Evolutionary conservation across 2,329 filamentous ascomycete species (phyloP).

Genomic region (Penicillium sp.): DNA sequence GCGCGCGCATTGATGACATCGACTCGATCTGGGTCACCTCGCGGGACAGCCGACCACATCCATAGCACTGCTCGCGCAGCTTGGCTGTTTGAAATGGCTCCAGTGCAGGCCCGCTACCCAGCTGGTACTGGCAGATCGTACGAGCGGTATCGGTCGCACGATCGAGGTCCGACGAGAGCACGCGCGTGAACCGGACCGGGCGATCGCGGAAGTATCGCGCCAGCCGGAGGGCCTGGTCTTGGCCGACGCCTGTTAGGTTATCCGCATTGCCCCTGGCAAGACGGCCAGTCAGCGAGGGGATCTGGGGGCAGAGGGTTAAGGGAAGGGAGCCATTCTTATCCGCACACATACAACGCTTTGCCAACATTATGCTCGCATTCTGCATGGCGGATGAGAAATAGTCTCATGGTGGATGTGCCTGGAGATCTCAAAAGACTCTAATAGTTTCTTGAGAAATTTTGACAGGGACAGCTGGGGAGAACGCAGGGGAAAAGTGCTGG

Average conservation of each 20-base stretch:
- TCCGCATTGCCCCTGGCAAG: slow-evolving; percentile 62
- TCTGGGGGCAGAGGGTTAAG: not conserved
- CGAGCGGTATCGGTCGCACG: slow-evolving; percentile 61
- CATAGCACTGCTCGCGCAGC: slow-evolving; percentile 43
- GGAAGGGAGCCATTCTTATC: not conserved
- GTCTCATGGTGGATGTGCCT: slow-evolving; percentile 50
- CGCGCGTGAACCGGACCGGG: slow-evolving; percentile 64
- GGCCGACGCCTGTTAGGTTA: slow-evolving; percentile 74
- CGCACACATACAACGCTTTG: slow-evolving; percentile 47
- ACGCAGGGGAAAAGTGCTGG: not conserved
- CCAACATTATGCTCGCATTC: slow-evolving; percentile 85
- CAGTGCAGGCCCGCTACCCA: slow-evolving; percentile 3
- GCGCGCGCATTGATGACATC: slow-evolving; percentile 63
- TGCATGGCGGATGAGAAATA: slow-evolving; percentile 81
- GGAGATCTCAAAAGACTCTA: not conserved
- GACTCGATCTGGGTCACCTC: slow-evolving; percentile 49
- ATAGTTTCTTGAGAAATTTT: not conserved
- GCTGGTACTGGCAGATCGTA: slow-evolving; percentile 21
- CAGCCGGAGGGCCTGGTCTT: slow-evolving; percentile 73
- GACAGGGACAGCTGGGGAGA: not conserved
- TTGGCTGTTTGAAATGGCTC: slow-evolving; percentile 18
- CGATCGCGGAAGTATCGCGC: slow-evolving; percentile 66
- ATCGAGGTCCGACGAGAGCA: slow-evolving; percentile 77
- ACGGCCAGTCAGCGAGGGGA: not conserved
- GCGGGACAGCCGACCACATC: not conserved